Percentiles rank a stretch among this genome's conserved stretches.
These are phyloP conservation scores for Pezicula rhizophila DNA, from an alignment of 2,329 filamentous ascomycete species.

Conservation along the genomic window DNA sequence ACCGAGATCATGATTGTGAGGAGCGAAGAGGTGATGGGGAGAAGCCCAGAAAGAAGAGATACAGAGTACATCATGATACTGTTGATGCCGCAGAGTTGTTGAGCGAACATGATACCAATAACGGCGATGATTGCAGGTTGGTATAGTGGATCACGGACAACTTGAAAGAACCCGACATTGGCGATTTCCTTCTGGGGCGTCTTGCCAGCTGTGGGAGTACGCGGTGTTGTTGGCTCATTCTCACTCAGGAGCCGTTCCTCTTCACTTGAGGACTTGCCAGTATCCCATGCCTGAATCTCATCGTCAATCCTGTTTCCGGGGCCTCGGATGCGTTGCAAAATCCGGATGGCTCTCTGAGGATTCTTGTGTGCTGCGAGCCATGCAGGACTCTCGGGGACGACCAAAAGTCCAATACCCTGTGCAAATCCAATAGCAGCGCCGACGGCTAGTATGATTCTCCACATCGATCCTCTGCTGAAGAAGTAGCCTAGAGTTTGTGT, in stretches of 20 bases:
- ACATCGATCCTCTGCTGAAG: constrained; percentile 69
- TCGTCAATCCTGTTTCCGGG: constrained; percentile 60
- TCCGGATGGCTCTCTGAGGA: constrained; percentile 53
- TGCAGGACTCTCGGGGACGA: constrained; percentile 81
- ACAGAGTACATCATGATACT: constrained; percentile 99
- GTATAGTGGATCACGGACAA: constrained; percentile 61
- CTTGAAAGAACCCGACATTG: constrained; percentile 56
- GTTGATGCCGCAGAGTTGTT: constrained; percentile 93
- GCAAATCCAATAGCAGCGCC: constrained; percentile 62
- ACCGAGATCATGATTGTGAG: constrained; percentile 83
- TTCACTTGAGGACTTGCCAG: constrained; percentile 25
- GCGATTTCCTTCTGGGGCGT: constrained; percentile 19
- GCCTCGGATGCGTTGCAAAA: constrained; percentile 72
- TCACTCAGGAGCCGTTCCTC: constrained; percentile 22
- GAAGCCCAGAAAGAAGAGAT: constrained; percentile 72
- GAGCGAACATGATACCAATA: constrained; percentile 83
- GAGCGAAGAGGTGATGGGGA: constrained; percentile 74
- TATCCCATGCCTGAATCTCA: constrained; percentile 62
- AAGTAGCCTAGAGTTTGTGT: constrained; percentile 85
- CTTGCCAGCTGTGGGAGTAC: constrained; percentile 20
- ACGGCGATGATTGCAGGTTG: constrained; percentile 75
- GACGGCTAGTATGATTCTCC: constrained; percentile 75
- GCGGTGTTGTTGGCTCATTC: constrained; percentile 12
- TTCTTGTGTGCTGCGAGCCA: constrained; percentile 71
- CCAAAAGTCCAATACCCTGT: constrained; percentile 64